phyloP scores from a whole-genome alignment of 345 rosid species.

The Excoecaria cochinchinensis region DNA sequence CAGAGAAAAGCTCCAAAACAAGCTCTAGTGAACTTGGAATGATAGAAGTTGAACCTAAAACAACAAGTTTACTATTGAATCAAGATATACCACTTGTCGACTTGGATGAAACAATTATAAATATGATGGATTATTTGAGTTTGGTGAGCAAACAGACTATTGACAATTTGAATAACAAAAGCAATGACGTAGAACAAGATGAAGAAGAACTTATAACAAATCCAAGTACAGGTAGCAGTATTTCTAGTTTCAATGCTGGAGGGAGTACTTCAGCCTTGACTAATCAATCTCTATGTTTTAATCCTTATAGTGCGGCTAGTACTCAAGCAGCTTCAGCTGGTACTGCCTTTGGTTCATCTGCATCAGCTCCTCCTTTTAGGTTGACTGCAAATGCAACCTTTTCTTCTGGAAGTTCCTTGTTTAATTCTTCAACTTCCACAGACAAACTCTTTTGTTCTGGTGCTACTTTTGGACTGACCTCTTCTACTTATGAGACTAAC shows the following conservation, averaged over 20 bases:
- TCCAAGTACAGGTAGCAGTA: slow-evolving; percentile 16
- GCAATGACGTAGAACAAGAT: too few species aligned
- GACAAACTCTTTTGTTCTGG: slow-evolving; percentile 42
- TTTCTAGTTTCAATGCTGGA: slow-evolving; percentile 49
- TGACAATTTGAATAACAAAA: too few species aligned
- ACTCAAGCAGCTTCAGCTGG: slow-evolving; percentile 44
- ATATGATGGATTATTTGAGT: too few species aligned
- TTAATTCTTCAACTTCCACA: slow-evolving; percentile 50
- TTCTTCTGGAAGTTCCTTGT: slow-evolving; percentile 46
- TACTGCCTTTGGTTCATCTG: slow-evolving; percentile 46
- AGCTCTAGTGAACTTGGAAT: too few species aligned
- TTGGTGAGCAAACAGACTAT: too few species aligned
- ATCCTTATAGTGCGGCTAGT: slow-evolving; percentile 37
- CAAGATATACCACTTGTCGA: too few species aligned
- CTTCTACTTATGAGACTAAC: slow-evolving; percentile 34
- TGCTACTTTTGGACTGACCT: slow-evolving; percentile 48
- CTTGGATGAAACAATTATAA: too few species aligned
- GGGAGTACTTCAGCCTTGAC: slow-evolving; percentile 37
- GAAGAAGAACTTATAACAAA: too few species aligned
- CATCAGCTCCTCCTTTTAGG: slow-evolving; percentile 54
- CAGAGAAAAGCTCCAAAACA: too few species aligned
- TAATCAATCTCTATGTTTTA: slow-evolving; percentile 47
- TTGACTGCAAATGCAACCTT: slow-evolving; percentile 42
- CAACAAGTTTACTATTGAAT: too few species aligned
- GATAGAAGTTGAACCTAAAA: too few species aligned